A percentile compares a stretch with the other conserved stretches of the same genome.
These are phyloP conservation scores for Meredithiella fracta DNA, from an alignment of 2,329 filamentous ascomycete genomes.

Conservation along the genomic window DNA sequence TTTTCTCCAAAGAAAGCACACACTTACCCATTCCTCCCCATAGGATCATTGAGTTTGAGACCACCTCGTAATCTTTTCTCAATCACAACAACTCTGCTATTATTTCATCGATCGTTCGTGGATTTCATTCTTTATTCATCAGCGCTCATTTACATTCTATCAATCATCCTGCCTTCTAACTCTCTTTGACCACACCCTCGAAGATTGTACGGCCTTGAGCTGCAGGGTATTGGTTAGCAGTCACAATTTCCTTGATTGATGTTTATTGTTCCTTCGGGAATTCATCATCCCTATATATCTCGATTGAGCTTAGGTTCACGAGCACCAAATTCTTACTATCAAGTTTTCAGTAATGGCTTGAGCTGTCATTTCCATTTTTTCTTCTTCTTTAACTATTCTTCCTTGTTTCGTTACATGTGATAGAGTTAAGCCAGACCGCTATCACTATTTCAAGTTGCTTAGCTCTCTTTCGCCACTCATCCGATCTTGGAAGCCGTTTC, in stretches of 20 bases:
- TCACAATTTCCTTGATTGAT: not conserved
- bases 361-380: not conserved
- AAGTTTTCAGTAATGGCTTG: too few species aligned
- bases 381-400: not conserved
- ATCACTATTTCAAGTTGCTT: too few species aligned
- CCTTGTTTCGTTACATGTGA: too few species aligned
- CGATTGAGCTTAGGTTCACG: not conserved
- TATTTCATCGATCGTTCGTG: not conserved
- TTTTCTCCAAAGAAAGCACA: not conserved
- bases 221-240: not conserved
- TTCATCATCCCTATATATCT: not conserved
- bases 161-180: too few species aligned
- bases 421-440: too few species aligned
- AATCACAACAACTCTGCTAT: not conserved
- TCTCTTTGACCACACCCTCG: too few species aligned
- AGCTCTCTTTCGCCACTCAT: too few species aligned
- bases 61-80: not conserved
- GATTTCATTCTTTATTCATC: not conserved
- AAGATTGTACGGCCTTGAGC: too few species aligned
- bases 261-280: slow-evolving; percentile 5
- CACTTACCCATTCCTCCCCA: not conserved
- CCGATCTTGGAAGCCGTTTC: too few species aligned
- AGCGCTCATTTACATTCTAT: too few species aligned
- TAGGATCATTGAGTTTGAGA: not conserved
- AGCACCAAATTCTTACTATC: too few species aligned